Conservation (phyloP, 2,329 filamentous ascomycete genomes). For the Scedosporium aurantiacum region DNA sequence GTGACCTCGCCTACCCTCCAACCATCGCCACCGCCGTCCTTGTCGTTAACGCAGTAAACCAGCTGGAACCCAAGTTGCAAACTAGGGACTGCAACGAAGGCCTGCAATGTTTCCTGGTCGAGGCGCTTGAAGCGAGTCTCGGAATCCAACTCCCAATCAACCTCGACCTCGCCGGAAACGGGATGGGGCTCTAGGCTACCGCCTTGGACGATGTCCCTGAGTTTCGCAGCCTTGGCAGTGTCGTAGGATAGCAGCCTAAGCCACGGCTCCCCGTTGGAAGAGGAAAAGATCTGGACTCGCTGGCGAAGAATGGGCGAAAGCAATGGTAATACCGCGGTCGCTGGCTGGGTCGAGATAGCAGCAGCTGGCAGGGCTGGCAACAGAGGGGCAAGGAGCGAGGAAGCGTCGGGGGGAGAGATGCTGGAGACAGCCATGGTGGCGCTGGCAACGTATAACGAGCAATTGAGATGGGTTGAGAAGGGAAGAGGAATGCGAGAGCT, state of each 20-base stretch:
- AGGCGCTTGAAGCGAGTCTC: slow-evolving; percentile 54
- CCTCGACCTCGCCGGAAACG: slow-evolving; percentile 66
- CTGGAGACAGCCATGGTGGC: slow-evolving; percentile 10
- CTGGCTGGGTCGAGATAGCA: slow-evolving; percentile 44
- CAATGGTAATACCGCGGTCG: slow-evolving; percentile 44
- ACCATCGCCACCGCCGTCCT: slow-evolving; percentile 47
- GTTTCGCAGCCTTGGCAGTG: slow-evolving; percentile 38
- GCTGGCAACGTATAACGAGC: neutral
- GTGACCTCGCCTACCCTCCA: slow-evolving; percentile 66
- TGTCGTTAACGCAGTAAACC: slow-evolving; percentile 58
- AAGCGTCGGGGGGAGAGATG: slow-evolving; percentile 33
- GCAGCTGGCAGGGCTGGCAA: slow-evolving; percentile 50
- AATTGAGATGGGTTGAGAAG: neutral
- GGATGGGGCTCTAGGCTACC: slow-evolving; percentile 69
- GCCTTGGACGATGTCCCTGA: slow-evolving; percentile 50
- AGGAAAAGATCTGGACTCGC: slow-evolving; percentile 53
- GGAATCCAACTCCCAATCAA: slow-evolving; percentile 57
- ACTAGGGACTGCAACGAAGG: slow-evolving; percentile 49
- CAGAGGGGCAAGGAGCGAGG: slow-evolving; percentile 41
- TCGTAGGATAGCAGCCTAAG: slow-evolving; percentile 64
- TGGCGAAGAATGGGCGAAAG: slow-evolving; percentile 57
- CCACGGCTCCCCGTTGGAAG: slow-evolving; percentile 54
- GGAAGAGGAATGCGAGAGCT: neutral
- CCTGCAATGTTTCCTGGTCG: slow-evolving; percentile 65
- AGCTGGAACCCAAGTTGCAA: slow-evolving; percentile 52